A percentile compares a stretch with the other conserved stretches of the same genome.
Evolutionary conservation across 106 monocot species (phyloP).

Genomic region (Xerophyta viscosa): DNA sequence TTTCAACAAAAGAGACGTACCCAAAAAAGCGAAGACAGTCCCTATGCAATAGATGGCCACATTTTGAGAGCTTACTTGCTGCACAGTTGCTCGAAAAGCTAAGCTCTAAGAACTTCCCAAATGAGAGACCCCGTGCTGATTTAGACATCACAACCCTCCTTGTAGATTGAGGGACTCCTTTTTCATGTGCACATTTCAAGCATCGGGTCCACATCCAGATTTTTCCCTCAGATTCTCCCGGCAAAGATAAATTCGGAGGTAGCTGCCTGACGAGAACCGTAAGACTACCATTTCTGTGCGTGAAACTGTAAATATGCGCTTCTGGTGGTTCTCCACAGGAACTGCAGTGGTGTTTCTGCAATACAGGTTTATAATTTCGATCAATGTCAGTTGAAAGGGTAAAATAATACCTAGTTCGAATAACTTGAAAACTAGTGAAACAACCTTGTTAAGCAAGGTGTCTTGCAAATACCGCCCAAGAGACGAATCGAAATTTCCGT

Average conservation of each 20-base stretch:
- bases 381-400: neutral
- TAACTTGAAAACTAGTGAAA: neutral
- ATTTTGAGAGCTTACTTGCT: slow-evolving; percentile 58
- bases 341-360: slow-evolving; percentile 62
- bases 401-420: neutral
- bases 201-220: slow-evolving; percentile 99
- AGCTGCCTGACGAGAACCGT: slow-evolving; percentile 57
- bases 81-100: slow-evolving; percentile 77
- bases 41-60: slow-evolving; percentile 77
- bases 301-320: slow-evolving; percentile 69
- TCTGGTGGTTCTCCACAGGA: slow-evolving; percentile 64
- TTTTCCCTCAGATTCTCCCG: slow-evolving; percentile 67
- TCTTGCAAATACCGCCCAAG: slow-evolving; percentile 80
- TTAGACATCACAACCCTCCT: slow-evolving; percentile 72
- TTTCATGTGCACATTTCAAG: slow-evolving; percentile 65
- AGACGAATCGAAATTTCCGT: slow-evolving; percentile 73
- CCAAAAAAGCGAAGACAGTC: slow-evolving; percentile 96
- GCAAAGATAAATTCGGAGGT: slow-evolving; percentile 12
- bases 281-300: slow-evolving; percentile 80
- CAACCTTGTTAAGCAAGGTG: slow-evolving; percentile 72
- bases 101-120: slow-evolving; percentile 96
- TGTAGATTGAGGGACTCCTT: slow-evolving; percentile 25
- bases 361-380: slow-evolving; percentile 13
- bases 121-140: slow-evolving; percentile 67
- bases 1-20: slow-evolving; percentile 20